Base-by-base conservation (phyloP, 1,284 basidiomycete species). In the Rhodotorula glutinis region DNA sequence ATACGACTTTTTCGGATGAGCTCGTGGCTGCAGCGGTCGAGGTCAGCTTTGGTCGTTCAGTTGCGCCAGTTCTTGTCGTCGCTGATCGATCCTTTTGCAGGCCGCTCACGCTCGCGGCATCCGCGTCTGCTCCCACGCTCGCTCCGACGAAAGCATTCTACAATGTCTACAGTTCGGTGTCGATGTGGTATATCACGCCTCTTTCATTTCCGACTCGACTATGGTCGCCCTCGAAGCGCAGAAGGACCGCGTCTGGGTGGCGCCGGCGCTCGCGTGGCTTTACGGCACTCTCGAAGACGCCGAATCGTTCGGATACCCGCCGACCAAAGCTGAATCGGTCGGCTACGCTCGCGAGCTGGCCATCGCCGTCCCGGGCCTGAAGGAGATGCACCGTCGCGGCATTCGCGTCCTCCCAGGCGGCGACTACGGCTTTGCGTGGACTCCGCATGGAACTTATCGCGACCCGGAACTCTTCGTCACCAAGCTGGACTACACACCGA, bases 381-480 rank as follows among this genome's bases (percentile, higher is more conserved):
- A 77, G 54, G 78, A 79, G 57, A 79, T 79, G 78, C 77, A 76
- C 63, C 73, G 13, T 47, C 77, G 78, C 0, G 79, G 78, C 7
- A 74, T 78, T 52, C 78, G 75, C 43, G 43, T 79, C 44, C 76
- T 79, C 62, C 59, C 65, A 11, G 54, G 47, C 16, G 52, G 58
- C 13, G 73, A 61, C 25, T 73, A 49, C 53, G 63, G 73, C 27
- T 78, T 79, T 33, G 79, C 79, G 3, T 79, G 79, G 78, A 78
- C 79, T 3, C 79, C 78, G 0, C 79, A 79, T 53, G 79, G 78
- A 69, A 78, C 79, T 3, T 80, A 80, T 52, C 73, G 75, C 49
- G 79, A 80, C 53, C 77, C 76, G 27, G 79, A 79, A 57, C 74
- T 79, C 52, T 80, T 79, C 55, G 79, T 79, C 63, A 77, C 79